These are phyloP conservation scores for Arachis monticola DNA, from an alignment of 331 rosid genomes.

Conservation along the genomic window DNA sequence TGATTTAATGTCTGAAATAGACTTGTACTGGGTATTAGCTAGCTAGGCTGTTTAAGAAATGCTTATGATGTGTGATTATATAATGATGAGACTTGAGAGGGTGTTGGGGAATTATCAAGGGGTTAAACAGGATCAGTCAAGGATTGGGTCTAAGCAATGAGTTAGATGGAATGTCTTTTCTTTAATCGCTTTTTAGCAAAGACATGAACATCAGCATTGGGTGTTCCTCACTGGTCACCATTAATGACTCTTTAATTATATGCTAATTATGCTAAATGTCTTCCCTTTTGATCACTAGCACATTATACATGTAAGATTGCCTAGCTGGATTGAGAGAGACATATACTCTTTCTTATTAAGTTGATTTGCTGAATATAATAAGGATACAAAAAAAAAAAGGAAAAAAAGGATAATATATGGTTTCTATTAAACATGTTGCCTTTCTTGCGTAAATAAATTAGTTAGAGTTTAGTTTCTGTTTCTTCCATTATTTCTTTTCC, in stretches of 20 bases:
- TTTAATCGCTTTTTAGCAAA: conserved; percentile 67
- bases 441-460: too few relatives aligned
- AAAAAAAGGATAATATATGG: background rate
- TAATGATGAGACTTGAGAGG: conserved; percentile 38
- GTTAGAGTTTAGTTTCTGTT: too few relatives aligned
- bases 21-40: background rate
- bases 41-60: background rate
- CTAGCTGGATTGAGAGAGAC: conserved; percentile 46
- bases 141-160: conserved; percentile 65
- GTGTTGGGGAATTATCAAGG: conserved; percentile 74
- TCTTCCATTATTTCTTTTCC: too few relatives aligned
- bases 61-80: conserved; percentile 11
- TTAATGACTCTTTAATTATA: conserved; percentile 38
- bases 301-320: conserved; percentile 30
- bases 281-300: conserved; percentile 10
- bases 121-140: conserved; percentile 68
- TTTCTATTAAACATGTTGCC: background rate
- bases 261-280: conserved; percentile 30
- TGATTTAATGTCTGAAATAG: conserved; percentile 13
- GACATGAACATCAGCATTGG: conserved; percentile 44
- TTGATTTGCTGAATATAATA: too few relatives aligned
- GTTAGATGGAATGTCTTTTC: conserved; percentile 63
- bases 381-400: too few relatives aligned
- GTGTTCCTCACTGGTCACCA: conserved; percentile 31
- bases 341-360: conserved; percentile 17